Evolutionary conservation across 805 yeast species (phyloP), one percentile per base, ranked within the genome.

Genomic region (Pichia phayaonensis): DNA sequence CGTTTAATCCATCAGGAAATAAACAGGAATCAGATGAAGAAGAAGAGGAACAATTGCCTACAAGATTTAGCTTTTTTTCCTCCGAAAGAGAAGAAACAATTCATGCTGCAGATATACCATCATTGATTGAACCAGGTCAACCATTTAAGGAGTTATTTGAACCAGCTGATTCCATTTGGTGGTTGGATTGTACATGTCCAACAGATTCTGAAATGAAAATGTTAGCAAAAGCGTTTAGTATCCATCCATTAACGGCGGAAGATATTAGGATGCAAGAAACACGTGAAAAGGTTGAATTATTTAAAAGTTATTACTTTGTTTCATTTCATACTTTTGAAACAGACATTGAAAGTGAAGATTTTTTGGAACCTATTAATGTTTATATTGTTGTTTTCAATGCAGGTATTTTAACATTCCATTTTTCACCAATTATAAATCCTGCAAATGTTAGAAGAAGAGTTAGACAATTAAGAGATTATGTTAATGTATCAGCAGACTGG

Each of bases 201-300:
- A 88, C 97, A 0, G 98, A 92, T 63, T 82, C 83, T 21, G 99
- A 94, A 69, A 89, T 94, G 96, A 86, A 86, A 63, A 83, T 87
- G 59, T 66, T 94, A 40, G 84, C 97, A 11, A 90, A 90, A 61
- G 94, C 97, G 0, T 92, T 92, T 67, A 96, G 97, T 11, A 88
- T 92, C 69, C 99, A 92, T 73, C 99, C 99, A 29, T 81, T 92
- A 73, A 92, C 99, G 0, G 90, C 97, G 1, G 99, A 92, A 71
- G 99, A 92, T 81, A 90, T 92, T 56, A 74, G 96, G 51, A 86
- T 89, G 80, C 96, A 90, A 70, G 99, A 92, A 71, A 81, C 96
- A 23, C 90, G 99, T 70, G 99, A 92, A 72, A 92, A 92, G 69
- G 97, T 92, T 29, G 99, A 92, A 69, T 73, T 92, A 54, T 92